These are phyloP conservation scores for Puya raimondii DNA, from an alignment of 176 grass and related monocot genomes.

Conservation along the genomic window DNA sequence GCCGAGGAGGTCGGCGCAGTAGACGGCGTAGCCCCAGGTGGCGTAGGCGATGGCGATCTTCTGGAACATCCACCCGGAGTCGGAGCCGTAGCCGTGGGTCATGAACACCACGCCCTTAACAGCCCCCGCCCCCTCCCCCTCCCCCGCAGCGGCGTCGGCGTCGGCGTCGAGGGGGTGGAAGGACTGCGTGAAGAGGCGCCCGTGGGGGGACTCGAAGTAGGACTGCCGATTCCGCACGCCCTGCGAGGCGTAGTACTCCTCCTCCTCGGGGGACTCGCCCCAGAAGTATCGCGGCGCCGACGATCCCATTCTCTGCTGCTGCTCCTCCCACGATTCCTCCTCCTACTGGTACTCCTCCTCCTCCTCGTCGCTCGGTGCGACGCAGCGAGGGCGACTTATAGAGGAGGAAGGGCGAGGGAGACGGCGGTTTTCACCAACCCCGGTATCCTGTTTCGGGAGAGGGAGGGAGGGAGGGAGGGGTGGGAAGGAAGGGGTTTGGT, in stretches of 20 bases:
- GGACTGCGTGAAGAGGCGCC: conserved; percentile 61
- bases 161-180: conserved; percentile 44
- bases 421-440: not conserved
- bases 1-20: conserved; percentile 67
- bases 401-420: not conserved
- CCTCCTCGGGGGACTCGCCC: conserved; percentile 46
- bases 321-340: not conserved
- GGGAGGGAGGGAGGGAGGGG: no score
- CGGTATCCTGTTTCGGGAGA: not conserved
- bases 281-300: conserved; percentile 40
- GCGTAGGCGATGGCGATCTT: conserved; percentile 44
- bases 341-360: not conserved
- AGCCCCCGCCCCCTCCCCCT: conserved; percentile 5
- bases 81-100: conserved; percentile 62
- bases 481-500: no score
- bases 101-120: conserved; percentile 48
- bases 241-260: conserved; percentile 50
- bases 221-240: conserved; percentile 41
- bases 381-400: not conserved
- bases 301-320: not conserved
- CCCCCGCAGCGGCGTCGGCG: conserved; percentile 24
- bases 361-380: conserved; percentile 1
- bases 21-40: conserved; percentile 54
- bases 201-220: conserved; percentile 41
- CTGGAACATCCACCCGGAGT: conserved; percentile 67